Percentiles rank a stretch among this genome's conserved stretches.
Evolutionary conservation across 495 filamentous ascomycete species (phyloP).

Genomic region (Penicillium diatomitis): DNA sequence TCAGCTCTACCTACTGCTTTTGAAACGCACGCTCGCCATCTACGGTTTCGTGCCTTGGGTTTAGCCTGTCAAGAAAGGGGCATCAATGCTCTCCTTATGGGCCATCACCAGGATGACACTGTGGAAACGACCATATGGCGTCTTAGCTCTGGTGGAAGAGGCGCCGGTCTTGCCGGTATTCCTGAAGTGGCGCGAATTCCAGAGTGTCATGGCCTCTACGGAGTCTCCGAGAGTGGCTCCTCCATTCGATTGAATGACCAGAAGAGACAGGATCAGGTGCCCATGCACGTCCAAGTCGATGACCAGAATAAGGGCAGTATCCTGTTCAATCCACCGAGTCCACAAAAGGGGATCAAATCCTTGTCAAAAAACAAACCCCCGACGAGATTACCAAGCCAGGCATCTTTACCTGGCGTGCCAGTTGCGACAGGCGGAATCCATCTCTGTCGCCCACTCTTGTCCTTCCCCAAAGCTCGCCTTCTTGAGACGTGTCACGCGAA

Average conservation of each 20-base stretch:
- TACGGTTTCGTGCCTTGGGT: conserved; percentile 66
- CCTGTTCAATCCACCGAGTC: neutral
- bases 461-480: conserved; percentile 61
- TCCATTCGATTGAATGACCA: conserved; percentile 6
- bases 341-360: neutral
- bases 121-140: conserved; percentile 82
- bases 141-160: conserved; percentile 49
- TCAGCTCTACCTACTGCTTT: conserved; percentile 49
- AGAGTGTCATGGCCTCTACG: conserved; percentile 68
- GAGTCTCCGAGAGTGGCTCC: conserved; percentile 58
- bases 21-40: conserved; percentile 67
- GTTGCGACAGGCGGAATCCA: conserved; percentile 61
- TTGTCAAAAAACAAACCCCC: neutral
- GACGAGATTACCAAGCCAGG: neutral
- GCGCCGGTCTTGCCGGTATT: conserved; percentile 65
- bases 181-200: conserved; percentile 56
- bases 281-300: conserved; percentile 3
- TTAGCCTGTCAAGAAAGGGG: conserved; percentile 40
- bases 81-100: conserved; percentile 54
- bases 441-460: conserved; percentile 67
- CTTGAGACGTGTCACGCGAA: conserved; percentile 61
- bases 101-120: conserved; percentile 79
- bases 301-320: conserved; percentile 7
- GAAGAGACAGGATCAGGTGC: neutral
- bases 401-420: conserved; percentile 9